Conservation (phyloP, 305 asterid genomes). For the Withania somnifera region DNA sequence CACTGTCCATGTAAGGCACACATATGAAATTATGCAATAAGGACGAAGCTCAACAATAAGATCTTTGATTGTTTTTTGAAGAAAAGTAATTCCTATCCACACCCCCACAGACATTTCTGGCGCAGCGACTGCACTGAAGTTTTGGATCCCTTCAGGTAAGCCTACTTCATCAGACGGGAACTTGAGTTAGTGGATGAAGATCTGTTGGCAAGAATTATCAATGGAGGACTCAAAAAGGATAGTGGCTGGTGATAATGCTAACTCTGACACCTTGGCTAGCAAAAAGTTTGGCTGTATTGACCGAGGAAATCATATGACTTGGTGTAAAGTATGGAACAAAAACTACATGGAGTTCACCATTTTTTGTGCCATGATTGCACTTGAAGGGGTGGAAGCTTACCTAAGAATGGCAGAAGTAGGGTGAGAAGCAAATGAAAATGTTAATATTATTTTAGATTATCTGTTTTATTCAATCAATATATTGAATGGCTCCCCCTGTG, state of each 20-base stretch:
- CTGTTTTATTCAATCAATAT: neutral
- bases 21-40: conserved; percentile 32
- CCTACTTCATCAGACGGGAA: conserved; percentile 26
- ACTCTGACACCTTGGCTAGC: conserved; percentile 41
- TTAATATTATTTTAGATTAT: too few species aligned
- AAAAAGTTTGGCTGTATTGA: conserved; percentile 34
- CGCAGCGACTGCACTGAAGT: conserved; percentile 5
- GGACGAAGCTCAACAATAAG: conserved; percentile 25
- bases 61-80: conserved; percentile 29
- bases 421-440: too few species aligned
- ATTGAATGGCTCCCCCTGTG: neutral
- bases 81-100: conserved; percentile 7
- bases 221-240: conserved; percentile 23
- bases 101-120: conserved; percentile 12
- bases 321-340: conserved; percentile 31
- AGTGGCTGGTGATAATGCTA: conserved; percentile 41
- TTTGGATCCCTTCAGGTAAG: conserved; percentile 16
- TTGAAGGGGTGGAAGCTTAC: too few species aligned
- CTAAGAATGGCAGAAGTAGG: too few species aligned
- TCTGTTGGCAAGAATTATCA: conserved; percentile 13
- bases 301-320: conserved; percentile 41
- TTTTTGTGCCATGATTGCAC: neutral
- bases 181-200: conserved; percentile 12
- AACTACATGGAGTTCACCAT: conserved; percentile 17
- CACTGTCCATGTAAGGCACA: conserved; percentile 36